Conservation (phyloP, 306 rosid genomes). For the Cicer yamashitae region DNA sequence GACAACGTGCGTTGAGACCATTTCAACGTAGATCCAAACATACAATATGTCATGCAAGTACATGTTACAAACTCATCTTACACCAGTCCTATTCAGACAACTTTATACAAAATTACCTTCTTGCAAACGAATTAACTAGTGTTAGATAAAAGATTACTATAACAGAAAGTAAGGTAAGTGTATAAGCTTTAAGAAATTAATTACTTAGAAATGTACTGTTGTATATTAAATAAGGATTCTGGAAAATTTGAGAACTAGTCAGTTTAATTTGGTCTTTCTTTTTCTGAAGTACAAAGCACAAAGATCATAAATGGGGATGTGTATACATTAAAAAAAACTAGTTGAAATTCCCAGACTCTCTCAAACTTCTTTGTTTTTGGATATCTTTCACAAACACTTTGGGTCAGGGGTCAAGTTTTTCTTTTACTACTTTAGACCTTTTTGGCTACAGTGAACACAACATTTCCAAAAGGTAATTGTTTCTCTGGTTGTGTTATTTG, state of each 20-base stretch:
- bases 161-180: too few relatives aligned
- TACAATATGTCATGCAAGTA: too few relatives aligned
- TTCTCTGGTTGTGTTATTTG: too few relatives aligned
- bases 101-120: background rate
- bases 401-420: background rate
- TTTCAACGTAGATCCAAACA: too few relatives aligned
- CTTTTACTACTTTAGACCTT: background rate
- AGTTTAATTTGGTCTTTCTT: too few relatives aligned
- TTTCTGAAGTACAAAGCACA: background rate
- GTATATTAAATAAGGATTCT: too few relatives aligned
- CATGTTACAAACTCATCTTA: background rate
- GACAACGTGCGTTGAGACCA: too few relatives aligned
- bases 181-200: too few relatives aligned
- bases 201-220: too few relatives aligned
- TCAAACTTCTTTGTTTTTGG: background rate
- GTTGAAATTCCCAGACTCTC: background rate
- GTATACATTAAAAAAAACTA: background rate
- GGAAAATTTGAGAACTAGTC: too few relatives aligned
- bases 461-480: background rate
- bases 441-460: background rate
- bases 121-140: background rate
- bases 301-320: background rate
- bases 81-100: background rate
- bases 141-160: background rate
- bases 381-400: background rate